Conservation (phyloP, 371 early-diverging fungal genomes). For the Actinomucor elegans region DNA sequence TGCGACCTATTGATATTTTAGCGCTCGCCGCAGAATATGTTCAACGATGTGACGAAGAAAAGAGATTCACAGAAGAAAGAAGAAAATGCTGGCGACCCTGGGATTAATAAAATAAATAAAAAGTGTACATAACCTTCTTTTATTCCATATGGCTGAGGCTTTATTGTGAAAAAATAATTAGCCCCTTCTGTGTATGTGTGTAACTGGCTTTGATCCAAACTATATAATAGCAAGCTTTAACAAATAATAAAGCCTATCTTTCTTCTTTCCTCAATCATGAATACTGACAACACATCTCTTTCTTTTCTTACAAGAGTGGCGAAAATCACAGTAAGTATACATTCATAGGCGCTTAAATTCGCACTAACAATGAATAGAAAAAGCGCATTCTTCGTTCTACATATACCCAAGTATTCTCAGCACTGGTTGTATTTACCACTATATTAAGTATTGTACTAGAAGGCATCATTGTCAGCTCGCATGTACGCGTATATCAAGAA, state of each 20-base stretch:
- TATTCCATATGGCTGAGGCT: no score
- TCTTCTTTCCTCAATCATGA: no score
- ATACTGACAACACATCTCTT: not conserved
- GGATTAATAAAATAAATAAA: no score
- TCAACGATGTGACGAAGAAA: constrained; percentile 44
- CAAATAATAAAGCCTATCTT: no score
- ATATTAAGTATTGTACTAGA: constrained; percentile 41
- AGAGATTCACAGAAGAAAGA: constrained; percentile 22
- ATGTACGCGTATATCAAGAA: constrained; percentile 22
- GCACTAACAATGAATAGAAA: constrained; percentile 8
- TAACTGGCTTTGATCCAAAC: no score
- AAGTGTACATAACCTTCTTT: no score
- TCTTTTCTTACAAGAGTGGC: not conserved
- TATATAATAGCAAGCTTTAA: no score
- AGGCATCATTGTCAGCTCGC: constrained; percentile 32
- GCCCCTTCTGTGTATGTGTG: no score
- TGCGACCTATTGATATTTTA: constrained; percentile 46
- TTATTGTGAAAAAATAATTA: no score
- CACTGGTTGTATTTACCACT: constrained; percentile 26
- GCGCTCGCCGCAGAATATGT: constrained; percentile 53
- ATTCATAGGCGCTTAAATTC: no score
- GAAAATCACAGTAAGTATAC: not conserved
- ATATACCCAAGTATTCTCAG: constrained; percentile 30
- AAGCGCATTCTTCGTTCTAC: constrained; percentile 30
- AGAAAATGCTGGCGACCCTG: constrained; percentile 25